Conservation (phyloP, 371 early-diverging fungal genomes). For the Apophysomyces sp. region DNA sequence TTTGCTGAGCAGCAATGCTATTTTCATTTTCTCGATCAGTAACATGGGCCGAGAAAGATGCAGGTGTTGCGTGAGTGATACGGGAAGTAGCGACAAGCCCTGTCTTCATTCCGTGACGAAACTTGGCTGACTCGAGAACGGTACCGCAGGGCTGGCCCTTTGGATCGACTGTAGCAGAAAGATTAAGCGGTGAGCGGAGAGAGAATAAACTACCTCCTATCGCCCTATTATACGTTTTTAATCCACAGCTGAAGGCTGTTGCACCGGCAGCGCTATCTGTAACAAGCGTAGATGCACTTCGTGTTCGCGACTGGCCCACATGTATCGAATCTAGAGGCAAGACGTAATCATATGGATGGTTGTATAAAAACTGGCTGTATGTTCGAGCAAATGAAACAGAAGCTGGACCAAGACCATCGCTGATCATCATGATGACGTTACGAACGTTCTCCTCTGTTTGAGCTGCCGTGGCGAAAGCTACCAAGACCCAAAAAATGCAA, state of each 20-base stretch:
- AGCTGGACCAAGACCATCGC: slow-evolving; percentile 91
- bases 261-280: slow-evolving; percentile 97
- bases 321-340: slow-evolving; percentile 80
- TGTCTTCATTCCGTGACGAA: slow-evolving; percentile 64
- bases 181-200: neutral
- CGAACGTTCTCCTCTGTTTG: slow-evolving; percentile 23
- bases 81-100: slow-evolving; percentile 89
- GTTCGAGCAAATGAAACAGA: slow-evolving; percentile 85
- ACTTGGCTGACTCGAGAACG: slow-evolving; percentile 88
- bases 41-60: slow-evolving; percentile 79
- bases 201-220: slow-evolving; percentile 54
- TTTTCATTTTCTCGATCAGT: slow-evolving; percentile 70
- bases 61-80: slow-evolving; percentile 88
- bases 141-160: slow-evolving; percentile 80
- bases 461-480: neutral
- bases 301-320: slow-evolving; percentile 85
- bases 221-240: slow-evolving; percentile 88
- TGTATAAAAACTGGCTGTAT: slow-evolving; percentile 58
- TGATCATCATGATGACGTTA: slow-evolving; percentile 88
- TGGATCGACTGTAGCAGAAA: slow-evolving; percentile 43
- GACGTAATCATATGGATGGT: slow-evolving; percentile 31
- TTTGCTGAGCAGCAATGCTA: slow-evolving; percentile 81
- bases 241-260: slow-evolving; percentile 82
- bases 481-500: neutral
- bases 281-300: slow-evolving; percentile 73